These are phyloP conservation scores for Rhododendron henanense DNA, from an alignment of 148 eudicot genomes.

Conservation along the genomic window DNA sequence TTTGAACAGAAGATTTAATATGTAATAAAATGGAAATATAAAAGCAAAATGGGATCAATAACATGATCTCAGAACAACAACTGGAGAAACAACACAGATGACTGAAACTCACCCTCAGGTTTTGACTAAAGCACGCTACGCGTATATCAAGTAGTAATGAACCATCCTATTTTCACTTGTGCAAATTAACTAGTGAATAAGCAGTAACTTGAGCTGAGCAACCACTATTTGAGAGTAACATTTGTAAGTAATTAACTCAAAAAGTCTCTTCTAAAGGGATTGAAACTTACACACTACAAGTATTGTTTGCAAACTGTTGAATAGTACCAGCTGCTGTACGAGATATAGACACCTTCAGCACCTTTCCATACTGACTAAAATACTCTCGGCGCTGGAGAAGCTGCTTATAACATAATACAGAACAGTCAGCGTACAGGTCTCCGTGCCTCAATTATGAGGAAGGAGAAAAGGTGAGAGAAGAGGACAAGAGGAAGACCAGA, in stretches of 20 bases:
- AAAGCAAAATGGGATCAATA: background rate
- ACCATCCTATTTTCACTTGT: background rate
- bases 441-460: background rate
- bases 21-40: background rate
- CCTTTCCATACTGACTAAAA: slow-evolving; percentile 92
- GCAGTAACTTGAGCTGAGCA: background rate
- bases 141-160: background rate
- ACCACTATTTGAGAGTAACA: background rate
- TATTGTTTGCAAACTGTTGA: slow-evolving; percentile 86
- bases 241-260: background rate
- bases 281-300: slow-evolving; percentile 90
- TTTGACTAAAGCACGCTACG: background rate
- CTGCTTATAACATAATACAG: slow-evolving; percentile 32
- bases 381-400: slow-evolving; percentile 78
- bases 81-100: background rate
- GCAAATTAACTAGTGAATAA: slow-evolving; percentile 8
- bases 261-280: background rate
- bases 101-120: background rate
- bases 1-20: background rate
- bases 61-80: background rate
- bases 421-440: background rate
- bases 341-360: slow-evolving; percentile 89
- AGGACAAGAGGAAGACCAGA: background rate
- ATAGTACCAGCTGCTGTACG: slow-evolving; percentile 90
- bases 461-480: background rate